Base-by-base conservation (phyloP, 345 rosid genomes). In the Hibiscus syriacus region DNA sequence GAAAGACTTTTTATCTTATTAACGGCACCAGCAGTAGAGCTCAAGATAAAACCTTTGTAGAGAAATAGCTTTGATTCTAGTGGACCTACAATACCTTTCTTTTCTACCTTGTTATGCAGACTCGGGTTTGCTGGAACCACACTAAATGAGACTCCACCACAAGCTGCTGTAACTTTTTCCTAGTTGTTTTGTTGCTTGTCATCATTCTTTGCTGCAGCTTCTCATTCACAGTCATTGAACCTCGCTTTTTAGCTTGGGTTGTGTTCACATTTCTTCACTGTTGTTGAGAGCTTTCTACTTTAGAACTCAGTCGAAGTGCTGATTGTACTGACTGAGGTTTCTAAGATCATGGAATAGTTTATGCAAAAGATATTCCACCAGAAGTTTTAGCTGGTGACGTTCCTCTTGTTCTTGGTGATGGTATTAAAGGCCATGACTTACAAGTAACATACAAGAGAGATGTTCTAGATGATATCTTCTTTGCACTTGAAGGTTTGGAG, bases 21-120 rank as follows among this genome's bases (percentile, higher is more conserved):
- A 48, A 48, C 23, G 5, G 8, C 10, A 48, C 53, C 53, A 48
- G 13, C 53, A 48, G 10, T 6, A 48, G 53, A 48, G 53, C 22
- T 48, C 20, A 69, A 46, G 76, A 79, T 75, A 48, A 81, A 70
- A 67, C 84, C 79, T 79, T 82, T 86, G 6, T 83, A 85, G 11
- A 73, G 78, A 64, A 73, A 71, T 22, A 87, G 79, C 71, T 80
- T 86, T 39, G 85, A 64, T 78, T 86, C 88, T 50, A 81, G 52
- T 12, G 88, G 88, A 54, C 78, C 88, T 23, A n/a, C n/a, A n/a
- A n/a, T n/a, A n/a, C n/a, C n/a, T n/a, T n/a, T n/a, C n/a, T n/a
- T n/a, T n/a, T n/a, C 81, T 60, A 76, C 74, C 70, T 78, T 86
- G 68, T 74, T 78, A 76, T 72, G 72, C 65, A 82, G 71, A 73